Percentiles rank a stretch among this genome's conserved stretches.
These are phyloP conservation scores for Daedaleopsis sinensis DNA, from an alignment of 768 basidiomycete genomes.

Conservation along the genomic window DNA sequence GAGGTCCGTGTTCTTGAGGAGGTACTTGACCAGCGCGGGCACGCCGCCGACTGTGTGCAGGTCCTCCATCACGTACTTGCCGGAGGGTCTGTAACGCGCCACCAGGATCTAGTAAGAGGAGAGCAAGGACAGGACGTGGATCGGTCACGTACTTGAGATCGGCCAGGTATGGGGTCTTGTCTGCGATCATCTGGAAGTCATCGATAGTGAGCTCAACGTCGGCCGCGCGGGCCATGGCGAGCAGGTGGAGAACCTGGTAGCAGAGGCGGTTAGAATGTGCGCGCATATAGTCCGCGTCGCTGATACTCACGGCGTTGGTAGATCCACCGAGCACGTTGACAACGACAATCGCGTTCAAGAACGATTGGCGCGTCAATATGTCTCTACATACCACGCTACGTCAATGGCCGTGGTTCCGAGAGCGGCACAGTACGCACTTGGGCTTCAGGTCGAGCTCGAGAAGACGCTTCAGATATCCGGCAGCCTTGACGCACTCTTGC, in stretches of 20 bases:
- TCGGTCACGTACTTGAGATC: slow-evolving; percentile 64
- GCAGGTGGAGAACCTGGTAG: slow-evolving; percentile 72
- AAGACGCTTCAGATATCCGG: slow-evolving; percentile 72
- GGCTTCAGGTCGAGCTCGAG: slow-evolving; percentile 83
- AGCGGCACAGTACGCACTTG: slow-evolving; percentile 41
- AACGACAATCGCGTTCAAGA: slow-evolving; percentile 83
- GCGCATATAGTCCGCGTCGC: neutral
- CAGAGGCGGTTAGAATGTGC: too few species aligned
- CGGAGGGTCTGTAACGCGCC: slow-evolving; percentile 62
- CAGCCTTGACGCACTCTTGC: slow-evolving; percentile 82
- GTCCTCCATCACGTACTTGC: slow-evolving; percentile 90
- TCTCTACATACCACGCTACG: slow-evolving; percentile 40
- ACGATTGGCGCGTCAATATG: slow-evolving; percentile 68
- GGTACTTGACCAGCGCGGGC: slow-evolving; percentile 83
- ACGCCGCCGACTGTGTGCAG: slow-evolving; percentile 85
- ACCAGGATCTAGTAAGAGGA: slow-evolving; percentile 8
- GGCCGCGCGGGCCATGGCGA: slow-evolving; percentile 85
- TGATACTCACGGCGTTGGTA: slow-evolving; percentile 72
- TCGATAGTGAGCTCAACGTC: slow-evolving; percentile 77
- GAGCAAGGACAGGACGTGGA: neutral
- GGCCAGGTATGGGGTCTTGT: slow-evolving; percentile 84
- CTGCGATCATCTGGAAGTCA: slow-evolving; percentile 81
- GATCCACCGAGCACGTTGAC: slow-evolving; percentile 84
- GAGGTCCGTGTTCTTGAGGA: slow-evolving; percentile 74
- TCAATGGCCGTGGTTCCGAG: neutral